phyloP scores from a whole-genome alignment of 148 eudicot genomes.

The Polygonum aviculare region DNA sequence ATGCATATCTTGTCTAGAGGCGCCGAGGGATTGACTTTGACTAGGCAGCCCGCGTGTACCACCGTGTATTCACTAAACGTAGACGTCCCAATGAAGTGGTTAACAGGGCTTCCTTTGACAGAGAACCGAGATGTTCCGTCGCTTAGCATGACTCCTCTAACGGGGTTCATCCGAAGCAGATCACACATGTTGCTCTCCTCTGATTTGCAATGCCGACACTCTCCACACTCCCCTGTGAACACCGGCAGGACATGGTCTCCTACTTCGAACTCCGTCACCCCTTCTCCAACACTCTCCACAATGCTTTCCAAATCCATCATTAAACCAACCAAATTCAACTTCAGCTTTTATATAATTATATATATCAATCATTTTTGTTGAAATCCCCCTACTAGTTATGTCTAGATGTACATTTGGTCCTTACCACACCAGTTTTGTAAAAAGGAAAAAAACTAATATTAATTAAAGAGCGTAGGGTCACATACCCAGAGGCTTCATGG shows the following conservation, averaged over 20 bases:
- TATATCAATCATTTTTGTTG: no score
- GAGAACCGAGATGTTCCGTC: constrained; percentile 4
- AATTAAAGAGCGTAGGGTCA: not conserved
- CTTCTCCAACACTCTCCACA: constrained; percentile 9
- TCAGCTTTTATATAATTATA: not conserved
- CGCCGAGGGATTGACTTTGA: constrained; percentile 1
- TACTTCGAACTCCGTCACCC: not conserved
- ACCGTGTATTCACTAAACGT: constrained; percentile 8
- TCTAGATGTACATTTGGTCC: no score
- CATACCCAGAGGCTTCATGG: constrained; percentile 11
- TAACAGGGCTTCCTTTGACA: not conserved
- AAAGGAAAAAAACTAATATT: not conserved
- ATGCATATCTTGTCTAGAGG: constrained; percentile 3
- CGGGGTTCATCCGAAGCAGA: constrained; percentile 1
- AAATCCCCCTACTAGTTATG: no score
- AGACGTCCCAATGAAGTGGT: constrained; percentile 4
- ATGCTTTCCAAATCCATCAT: not conserved
- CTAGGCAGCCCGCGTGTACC: constrained; percentile 3
- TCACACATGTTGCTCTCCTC: constrained; percentile 8
- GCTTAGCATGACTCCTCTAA: constrained; percentile 4
- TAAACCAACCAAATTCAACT: not conserved
- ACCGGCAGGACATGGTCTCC: constrained; percentile 8
- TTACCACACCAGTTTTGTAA: no score
- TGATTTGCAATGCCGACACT: constrained; percentile 6
- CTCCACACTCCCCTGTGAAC: constrained; percentile 4